Conservation (phyloP, 2,329 filamentous ascomycete species). For the Arthrinium phaeospermum region DNA sequence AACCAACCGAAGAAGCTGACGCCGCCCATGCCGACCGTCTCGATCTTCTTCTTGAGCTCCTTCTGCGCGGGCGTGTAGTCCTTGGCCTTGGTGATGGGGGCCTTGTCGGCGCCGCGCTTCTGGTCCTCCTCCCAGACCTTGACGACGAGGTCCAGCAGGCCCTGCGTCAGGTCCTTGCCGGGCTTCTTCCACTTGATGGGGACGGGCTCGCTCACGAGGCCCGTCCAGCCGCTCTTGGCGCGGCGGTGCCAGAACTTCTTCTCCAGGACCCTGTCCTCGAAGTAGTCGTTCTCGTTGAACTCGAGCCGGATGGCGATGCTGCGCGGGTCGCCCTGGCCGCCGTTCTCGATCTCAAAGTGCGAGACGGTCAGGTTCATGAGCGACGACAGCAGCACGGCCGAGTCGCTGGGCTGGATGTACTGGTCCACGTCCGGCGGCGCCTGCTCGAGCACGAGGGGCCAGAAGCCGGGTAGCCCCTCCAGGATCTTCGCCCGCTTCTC, state of each 20-base stretch:
- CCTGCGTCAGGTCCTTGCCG: conserved; percentile 82
- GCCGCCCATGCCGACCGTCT: conserved; percentile 66
- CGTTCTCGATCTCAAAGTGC: conserved; percentile 76
- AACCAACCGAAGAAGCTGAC: conserved; percentile 91
- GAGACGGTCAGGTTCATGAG: conserved; percentile 75
- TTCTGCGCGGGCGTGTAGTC: conserved; percentile 54
- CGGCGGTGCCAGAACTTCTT: conserved; percentile 92
- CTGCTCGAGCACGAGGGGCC: conserved; percentile 91
- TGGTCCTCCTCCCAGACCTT: conserved; percentile 70
- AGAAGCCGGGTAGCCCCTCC: conserved; percentile 83
- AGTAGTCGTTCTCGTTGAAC: conserved; percentile 82
- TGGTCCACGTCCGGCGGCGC: conserved; percentile 85
- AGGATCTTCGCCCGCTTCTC: conserved; percentile 75
- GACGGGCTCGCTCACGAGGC: conserved; percentile 87
- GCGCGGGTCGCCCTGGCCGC: conserved; percentile 74
- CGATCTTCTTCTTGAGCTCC: conserved; percentile 59
- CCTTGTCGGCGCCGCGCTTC: conserved; percentile 39
- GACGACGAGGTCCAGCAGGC: conserved; percentile 76
- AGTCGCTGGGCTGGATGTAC: conserved; percentile 83
- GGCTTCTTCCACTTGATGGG: conserved; percentile 81
- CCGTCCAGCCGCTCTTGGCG: conserved; percentile 70
- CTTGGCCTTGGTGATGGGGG: conserved; percentile 35
- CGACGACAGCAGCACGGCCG: conserved; percentile 70
- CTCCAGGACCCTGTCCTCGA: conserved; percentile 77
- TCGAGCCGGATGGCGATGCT: conserved; percentile 79